Conservation (phyloP, 2,329 filamentous ascomycete genomes). For the Aureobasidium namibiae region DNA sequence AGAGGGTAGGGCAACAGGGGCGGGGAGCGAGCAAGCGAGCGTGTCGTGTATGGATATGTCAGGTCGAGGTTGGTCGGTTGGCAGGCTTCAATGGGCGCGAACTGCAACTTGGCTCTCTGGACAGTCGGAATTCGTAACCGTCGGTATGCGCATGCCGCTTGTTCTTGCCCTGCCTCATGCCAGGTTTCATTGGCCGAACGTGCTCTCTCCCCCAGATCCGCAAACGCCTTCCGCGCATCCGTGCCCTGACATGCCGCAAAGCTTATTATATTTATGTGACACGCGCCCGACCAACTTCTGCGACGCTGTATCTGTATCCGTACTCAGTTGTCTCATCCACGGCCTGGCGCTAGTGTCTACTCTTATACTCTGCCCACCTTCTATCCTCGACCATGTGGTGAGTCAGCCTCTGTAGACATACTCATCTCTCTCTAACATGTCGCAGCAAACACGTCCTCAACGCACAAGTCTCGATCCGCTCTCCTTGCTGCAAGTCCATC, state of each 20-base stretch:
- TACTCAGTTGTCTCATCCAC: background rate
- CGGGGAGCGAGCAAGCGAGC: background rate
- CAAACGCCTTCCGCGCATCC: background rate
- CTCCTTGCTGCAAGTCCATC: constrained; percentile 71
- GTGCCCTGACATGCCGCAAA: constrained; percentile 1
- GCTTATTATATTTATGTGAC: background rate
- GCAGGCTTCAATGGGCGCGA: background rate
- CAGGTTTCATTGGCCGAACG: background rate
- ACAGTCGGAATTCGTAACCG: background rate
- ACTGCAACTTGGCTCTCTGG: background rate
- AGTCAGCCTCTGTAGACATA: background rate
- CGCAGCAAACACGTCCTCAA: constrained; percentile 93
- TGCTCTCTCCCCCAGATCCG: background rate
- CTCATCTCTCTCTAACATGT: background rate
- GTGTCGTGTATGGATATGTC: background rate
- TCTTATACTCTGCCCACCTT: background rate
- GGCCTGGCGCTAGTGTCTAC: background rate
- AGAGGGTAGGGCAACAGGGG: background rate
- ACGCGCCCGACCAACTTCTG: too few relatives aligned
- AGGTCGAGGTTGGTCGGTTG: background rate
- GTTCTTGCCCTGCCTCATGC: background rate
- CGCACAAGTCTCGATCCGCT: constrained; percentile 92
- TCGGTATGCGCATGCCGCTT: constrained; percentile 4
- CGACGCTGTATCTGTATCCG: background rate
- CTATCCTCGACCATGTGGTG: constrained; percentile 23